Percentiles rank a stretch among this genome's conserved stretches.
Conservation (phyloP, 2,329 filamentous ascomycete genomes). For the Aspergillus pseudonomiae region DNA sequence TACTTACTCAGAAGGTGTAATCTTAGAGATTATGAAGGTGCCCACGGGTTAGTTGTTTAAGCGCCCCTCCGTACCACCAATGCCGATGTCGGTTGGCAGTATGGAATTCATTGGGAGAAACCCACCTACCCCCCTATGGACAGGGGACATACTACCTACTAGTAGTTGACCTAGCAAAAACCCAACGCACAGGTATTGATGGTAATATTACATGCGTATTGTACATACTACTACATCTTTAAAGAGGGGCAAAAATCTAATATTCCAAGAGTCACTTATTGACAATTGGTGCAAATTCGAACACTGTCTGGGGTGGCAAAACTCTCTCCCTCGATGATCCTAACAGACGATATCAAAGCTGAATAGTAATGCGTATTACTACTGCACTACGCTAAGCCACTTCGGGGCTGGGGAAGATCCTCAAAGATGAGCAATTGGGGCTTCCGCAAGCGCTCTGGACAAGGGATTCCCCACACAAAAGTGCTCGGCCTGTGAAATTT, state of each 20-base stretch:
- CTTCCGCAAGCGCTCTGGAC: constrained; percentile 20
- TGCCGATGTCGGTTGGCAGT: constrained; percentile 21
- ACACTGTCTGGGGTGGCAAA: neutral
- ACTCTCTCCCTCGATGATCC: neutral
- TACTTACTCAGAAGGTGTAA: neutral
- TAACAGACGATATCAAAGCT: neutral
- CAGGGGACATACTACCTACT: neutral
- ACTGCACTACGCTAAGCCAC: constrained; percentile 12
- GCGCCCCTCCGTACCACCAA: neutral
- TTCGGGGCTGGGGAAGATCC: constrained; percentile 19
- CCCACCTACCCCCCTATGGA: neutral
- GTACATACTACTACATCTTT: neutral
- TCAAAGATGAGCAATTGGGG: constrained; percentile 20
- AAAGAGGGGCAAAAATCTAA: neutral
- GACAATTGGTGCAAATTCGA: neutral
- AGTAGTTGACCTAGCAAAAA: neutral
- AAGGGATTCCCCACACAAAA: constrained; percentile 27
- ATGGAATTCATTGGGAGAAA: neutral
- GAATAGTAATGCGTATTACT: constrained; percentile 19
- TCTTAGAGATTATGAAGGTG: neutral
- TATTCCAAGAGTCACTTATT: neutral
- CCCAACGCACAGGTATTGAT: neutral
- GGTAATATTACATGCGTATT: neutral
- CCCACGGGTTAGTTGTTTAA: neutral
- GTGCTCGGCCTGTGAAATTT: constrained; percentile 28